Percentiles rank a stretch among this genome's conserved stretches.
Evolutionary conservation across 208 protist species (phyloP).

Genomic region (Acanthamoeba royreba): DNA sequence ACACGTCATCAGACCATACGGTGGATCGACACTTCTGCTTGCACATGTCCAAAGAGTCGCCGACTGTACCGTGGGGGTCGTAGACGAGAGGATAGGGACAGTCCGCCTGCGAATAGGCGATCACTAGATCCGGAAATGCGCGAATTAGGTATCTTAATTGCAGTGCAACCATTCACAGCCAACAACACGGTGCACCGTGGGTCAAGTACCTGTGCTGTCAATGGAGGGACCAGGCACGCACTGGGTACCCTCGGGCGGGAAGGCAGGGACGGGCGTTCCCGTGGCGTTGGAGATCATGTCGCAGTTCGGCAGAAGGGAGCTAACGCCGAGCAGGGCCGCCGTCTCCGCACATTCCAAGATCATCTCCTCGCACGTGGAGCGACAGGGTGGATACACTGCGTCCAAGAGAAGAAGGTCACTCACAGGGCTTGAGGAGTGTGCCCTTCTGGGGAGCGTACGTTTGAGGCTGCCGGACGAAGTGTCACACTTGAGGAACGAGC

Average conservation of each 20-base stretch:
- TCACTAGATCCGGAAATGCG: background rate
- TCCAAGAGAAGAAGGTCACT: background rate
- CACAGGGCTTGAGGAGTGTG: too few species aligned
- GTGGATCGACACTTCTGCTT: background rate
- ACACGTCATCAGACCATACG: background rate
- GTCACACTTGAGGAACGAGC: background rate
- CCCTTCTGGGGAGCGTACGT: background rate
- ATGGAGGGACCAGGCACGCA: background rate
- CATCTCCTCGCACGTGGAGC: background rate
- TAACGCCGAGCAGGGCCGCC: background rate
- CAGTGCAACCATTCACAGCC: background rate
- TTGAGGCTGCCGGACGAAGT: background rate
- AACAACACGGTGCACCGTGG: background rate
- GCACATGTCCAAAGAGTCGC: background rate
- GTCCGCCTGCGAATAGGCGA: background rate
- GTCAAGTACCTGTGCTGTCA: background rate
- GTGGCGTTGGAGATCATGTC: background rate
- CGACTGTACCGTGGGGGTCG: background rate
- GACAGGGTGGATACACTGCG: background rate
- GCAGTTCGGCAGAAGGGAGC: background rate
- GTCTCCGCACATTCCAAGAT: background rate
- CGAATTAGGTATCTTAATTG: background rate
- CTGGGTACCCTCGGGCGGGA: background rate
- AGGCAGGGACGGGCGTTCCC: background rate
- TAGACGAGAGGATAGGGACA: constrained; percentile 5